Evolutionary conservation across 306 rosid genomes (phyloP), one percentile per base, ranked within the genome.

Genomic region (Trifolium fragiferum): DNA sequence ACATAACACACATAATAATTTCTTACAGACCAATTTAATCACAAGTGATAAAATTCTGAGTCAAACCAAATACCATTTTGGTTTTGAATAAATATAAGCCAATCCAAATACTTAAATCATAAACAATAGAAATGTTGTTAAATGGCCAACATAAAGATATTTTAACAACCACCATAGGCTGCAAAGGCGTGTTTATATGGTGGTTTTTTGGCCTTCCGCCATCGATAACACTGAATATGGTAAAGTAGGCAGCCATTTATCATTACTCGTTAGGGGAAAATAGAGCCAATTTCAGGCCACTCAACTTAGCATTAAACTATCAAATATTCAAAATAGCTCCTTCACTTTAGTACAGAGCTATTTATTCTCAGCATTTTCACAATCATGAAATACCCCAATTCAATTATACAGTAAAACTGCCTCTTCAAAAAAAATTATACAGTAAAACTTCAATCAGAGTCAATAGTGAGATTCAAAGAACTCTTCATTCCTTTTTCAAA

Each of bases 11-110:
- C 41, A 70, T 33, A 68, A 44, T 27, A 68, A 49, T 46, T 57
- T 51, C 65, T 64, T 60, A 43, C 50, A 57, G 61, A 67, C 40
- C 62, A 68, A 67, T 79, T 65, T 58, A 70, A 64, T 30, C 55
- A 58, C 37, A 66, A 46, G 60, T 37, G 47, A 47, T 40, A 67
- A 53, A 66, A 41, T 54, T 70, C 46, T 57, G 10, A 57, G 27
- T 64, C 58, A 72, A 65, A 60, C 53, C 80, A 15, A 41, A 62
- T 57, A 21, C 40, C 12, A 76, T 75, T 53, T 44, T 12, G 46
- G 59, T 70, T 64, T 41, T 20, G 54, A 75, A 41, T 44, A 62
- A 74, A 59, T 49, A 30, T 60, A 23, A 66, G 12, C 43, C 18
- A 68, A 65, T 21, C 47, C 60, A n/a, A 23, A 70, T 64, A 54